Percentiles rank a stretch among this genome's conserved stretches.
phyloP scores from a whole-genome alignment of 2,329 filamentous ascomycete species.

The Endothia cerciana region DNA sequence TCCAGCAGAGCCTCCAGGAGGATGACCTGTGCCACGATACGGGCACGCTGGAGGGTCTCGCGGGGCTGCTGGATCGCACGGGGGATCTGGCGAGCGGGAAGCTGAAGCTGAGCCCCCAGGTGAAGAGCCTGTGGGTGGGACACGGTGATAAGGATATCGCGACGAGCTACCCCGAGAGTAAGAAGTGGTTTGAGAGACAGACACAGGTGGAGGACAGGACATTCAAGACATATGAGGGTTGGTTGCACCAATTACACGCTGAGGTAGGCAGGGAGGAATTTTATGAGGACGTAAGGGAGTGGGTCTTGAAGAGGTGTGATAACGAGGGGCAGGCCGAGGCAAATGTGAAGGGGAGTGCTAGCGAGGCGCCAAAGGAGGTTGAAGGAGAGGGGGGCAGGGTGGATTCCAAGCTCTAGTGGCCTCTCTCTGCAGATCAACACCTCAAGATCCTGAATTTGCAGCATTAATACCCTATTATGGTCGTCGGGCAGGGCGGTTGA shows the following conservation, averaged over 20 bases:
- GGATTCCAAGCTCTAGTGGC: conserved; percentile 41
- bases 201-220: conserved; percentile 66
- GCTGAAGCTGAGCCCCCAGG: conserved; percentile 53
- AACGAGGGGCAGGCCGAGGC: conserved; percentile 28
- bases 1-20: conserved; percentile 61
- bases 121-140: conserved; percentile 69
- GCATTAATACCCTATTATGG: not conserved
- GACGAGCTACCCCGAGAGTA: conserved; percentile 67
- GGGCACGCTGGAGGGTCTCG: conserved; percentile 81
- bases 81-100: conserved; percentile 60
- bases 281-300: conserved; percentile 64
- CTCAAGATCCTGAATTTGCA: not conserved
- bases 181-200: conserved; percentile 63
- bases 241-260: conserved; percentile 74
- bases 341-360: not conserved
- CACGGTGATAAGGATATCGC: conserved; percentile 78
- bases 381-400: conserved; percentile 16
- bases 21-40: conserved; percentile 80
- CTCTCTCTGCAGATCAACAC: not conserved
- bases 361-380: conserved; percentile 14
- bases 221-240: conserved; percentile 76
- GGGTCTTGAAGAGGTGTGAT: conserved; percentile 59
- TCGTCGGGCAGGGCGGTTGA: not conserved
- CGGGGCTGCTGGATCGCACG: conserved; percentile 77
- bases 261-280: conserved; percentile 60